Evolutionary conservation across 106 monocot species (phyloP).

Genomic region (Gastrodia elata): DNA sequence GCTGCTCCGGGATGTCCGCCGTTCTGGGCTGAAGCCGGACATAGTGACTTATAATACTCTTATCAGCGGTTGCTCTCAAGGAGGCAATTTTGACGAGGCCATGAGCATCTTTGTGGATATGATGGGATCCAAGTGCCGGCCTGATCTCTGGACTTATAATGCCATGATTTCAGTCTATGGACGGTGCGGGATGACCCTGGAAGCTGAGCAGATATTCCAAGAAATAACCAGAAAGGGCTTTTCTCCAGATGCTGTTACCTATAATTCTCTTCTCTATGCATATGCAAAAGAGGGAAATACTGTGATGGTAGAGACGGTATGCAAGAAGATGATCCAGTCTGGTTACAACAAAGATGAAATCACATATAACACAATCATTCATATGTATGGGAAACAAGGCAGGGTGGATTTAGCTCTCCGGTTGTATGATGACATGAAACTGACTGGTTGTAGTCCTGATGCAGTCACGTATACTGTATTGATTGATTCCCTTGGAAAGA

Average conservation of each 20-base stretch:
- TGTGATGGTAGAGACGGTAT: slow-evolving; percentile 45
- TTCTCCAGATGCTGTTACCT: slow-evolving; percentile 77
- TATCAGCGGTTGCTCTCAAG: slow-evolving; percentile 62
- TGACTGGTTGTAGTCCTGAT: slow-evolving; percentile 57
- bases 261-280: slow-evolving; percentile 82
- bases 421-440: slow-evolving; percentile 65
- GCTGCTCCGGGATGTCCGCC: slow-evolving; percentile 54
- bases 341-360: slow-evolving; percentile 87
- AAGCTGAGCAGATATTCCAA: slow-evolving; percentile 45
- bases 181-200: slow-evolving; percentile 41
- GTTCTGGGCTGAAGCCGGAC: slow-evolving; percentile 69
- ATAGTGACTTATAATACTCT: slow-evolving; percentile 91
- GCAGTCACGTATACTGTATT: slow-evolving; percentile 81
- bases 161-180: slow-evolving; percentile 76
- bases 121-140: slow-evolving; percentile 47
- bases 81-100: slow-evolving; percentile 50
- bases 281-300: slow-evolving; percentile 53
- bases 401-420: slow-evolving; percentile 47
- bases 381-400: slow-evolving; percentile 89
- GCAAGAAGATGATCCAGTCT: slow-evolving; percentile 55
- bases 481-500: slow-evolving; percentile 79
- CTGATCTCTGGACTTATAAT: slow-evolving; percentile 95
- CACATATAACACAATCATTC: slow-evolving; percentile 92
- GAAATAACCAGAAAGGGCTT: slow-evolving; percentile 61
- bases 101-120: slow-evolving; percentile 50